Evolutionary conservation across 2,329 filamentous ascomycete species (phyloP).

Genomic region (Cladophialophora immunda): DNA sequence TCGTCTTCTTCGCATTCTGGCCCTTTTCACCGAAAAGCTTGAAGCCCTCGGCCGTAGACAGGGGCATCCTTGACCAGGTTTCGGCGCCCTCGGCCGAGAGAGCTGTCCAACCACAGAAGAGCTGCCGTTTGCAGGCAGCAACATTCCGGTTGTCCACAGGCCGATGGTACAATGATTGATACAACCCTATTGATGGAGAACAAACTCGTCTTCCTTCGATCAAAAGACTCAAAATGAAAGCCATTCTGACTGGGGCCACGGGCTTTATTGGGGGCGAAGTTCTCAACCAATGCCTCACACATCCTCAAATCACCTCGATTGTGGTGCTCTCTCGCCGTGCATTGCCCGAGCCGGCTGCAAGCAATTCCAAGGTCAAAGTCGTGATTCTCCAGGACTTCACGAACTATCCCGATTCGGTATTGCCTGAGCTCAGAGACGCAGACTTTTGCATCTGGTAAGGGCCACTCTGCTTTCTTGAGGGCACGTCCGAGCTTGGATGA

Average conservation of each 20-base stretch:
- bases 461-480: not conserved
- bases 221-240: constrained; percentile 58
- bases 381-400: constrained; percentile 64
- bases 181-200: not conserved
- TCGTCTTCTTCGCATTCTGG: not conserved
- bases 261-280: constrained; percentile 66
- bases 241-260: constrained; percentile 67
- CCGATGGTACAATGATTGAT: not conserved
- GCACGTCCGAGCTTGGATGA: not conserved
- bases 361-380: constrained; percentile 60
- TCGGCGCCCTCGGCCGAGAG: not conserved
- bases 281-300: constrained; percentile 60
- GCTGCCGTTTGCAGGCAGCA: not conserved
- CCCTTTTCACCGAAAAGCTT: too few relatives aligned
- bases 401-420: constrained; percentile 56
- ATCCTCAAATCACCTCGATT: constrained; percentile 61
- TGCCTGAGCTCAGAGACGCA: constrained; percentile 52
- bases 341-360: constrained; percentile 50
- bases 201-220: not conserved
- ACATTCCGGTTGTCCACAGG: not conserved
- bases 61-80: not conserved
- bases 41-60: not conserved
- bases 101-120: not conserved
- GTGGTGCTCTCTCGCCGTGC: constrained; percentile 61
- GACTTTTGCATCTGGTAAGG: constrained; percentile 57